Evolutionary conservation across 768 basidiomycete genomes (phyloP).

Genomic region (Postia placenta): DNA sequence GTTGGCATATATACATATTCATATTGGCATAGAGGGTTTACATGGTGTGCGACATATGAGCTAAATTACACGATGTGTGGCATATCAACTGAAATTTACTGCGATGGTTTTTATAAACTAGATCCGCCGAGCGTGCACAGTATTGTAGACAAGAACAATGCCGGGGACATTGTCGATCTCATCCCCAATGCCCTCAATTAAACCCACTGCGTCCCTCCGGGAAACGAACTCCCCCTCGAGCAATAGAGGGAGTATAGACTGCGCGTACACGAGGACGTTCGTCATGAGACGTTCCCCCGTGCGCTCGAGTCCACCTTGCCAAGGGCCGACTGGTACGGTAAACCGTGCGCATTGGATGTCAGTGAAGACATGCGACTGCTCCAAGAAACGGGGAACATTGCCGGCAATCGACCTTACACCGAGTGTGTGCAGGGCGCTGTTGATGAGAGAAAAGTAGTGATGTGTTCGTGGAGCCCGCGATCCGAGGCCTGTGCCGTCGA

Average conservation of each 20-base stretch:
- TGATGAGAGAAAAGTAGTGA: conserved; percentile 37
- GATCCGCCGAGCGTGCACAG: too few relatives aligned
- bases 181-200: too few relatives aligned
- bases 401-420: conserved; percentile 34
- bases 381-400: conserved; percentile 34
- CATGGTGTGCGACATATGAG: too few relatives aligned
- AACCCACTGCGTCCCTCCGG: too few relatives aligned
- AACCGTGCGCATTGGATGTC: conserved; percentile 29
- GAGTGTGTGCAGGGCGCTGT: conserved; percentile 21
- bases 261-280: conserved; percentile 36
- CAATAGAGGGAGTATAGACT: conserved; percentile 40
- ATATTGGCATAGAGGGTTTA: too few relatives aligned
- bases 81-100: too few relatives aligned
- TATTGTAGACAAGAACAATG: too few relatives aligned
- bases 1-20: background rate
- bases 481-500: conserved; percentile 14
- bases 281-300: conserved; percentile 37
- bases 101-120: too few relatives aligned
- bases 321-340: conserved; percentile 52
- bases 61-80: too few relatives aligned
- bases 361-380: conserved; percentile 32
- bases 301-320: conserved; percentile 33
- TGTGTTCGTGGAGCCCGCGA: conserved; percentile 17
- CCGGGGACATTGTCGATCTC: too few relatives aligned
- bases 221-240: too few relatives aligned